Conservation (phyloP, 345 rosid species). For the Heritiera littoralis region DNA sequence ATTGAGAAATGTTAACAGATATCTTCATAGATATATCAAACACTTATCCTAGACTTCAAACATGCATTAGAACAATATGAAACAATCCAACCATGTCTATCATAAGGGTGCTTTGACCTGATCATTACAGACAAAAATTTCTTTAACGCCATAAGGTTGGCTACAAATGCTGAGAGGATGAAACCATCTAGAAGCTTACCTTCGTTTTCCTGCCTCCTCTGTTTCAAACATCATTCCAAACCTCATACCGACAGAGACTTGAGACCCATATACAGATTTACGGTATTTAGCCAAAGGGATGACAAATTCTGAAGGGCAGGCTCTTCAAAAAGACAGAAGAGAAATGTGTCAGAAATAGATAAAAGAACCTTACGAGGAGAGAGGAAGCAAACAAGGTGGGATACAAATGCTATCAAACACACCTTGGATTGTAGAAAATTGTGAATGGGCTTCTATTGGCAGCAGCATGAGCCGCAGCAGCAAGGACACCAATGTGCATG, state of each 20-base stretch:
- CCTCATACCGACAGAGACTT: constrained; percentile 92
- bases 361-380: background rate
- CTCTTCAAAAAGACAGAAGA: constrained; percentile 44
- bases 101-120: background rate
- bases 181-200: constrained; percentile 42
- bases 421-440: constrained; percentile 98
- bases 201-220: constrained; percentile 90
- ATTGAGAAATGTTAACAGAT: background rate
- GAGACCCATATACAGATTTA: constrained; percentile 82
- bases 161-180: background rate
- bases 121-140: constrained; percentile 10
- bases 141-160: background rate
- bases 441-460: constrained; percentile 80
- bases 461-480: constrained; percentile 99
- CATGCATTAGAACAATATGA: background rate
- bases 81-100: background rate
- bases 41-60: background rate
- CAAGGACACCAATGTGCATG: constrained; percentile 99
- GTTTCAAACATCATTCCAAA: constrained; percentile 99
- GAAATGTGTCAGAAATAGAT: background rate
- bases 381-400: background rate
- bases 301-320: constrained; percentile 96
- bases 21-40: background rate
- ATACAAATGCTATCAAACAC: constrained; percentile 12
- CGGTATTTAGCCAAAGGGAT: constrained; percentile 78